These are phyloP conservation scores for Petasospora rhodanensis DNA, from an alignment of 1,139 yeast species.

Conservation along the genomic window DNA sequence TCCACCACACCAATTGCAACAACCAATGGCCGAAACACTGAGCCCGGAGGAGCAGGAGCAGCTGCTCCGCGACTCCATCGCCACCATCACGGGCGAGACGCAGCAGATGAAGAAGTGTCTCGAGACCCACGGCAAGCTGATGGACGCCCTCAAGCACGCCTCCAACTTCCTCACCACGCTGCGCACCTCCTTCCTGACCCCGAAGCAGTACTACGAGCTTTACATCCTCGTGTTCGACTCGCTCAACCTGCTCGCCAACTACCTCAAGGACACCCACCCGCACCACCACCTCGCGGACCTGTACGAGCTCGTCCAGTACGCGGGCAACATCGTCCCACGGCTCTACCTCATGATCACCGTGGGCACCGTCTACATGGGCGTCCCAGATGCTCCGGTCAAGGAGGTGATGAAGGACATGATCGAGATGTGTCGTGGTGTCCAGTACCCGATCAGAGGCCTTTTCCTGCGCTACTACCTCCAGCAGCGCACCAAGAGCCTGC, in stretches of 20 bases:
- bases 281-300: slow-evolving; percentile 79
- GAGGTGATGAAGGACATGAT: slow-evolving; percentile 95
- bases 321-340: slow-evolving; percentile 90
- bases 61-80: slow-evolving; percentile 18
- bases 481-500: slow-evolving; percentile 72
- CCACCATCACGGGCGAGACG: slow-evolving; percentile 61
- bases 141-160: slow-evolving; percentile 88
- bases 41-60: slow-evolving; percentile 14
- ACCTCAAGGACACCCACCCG: slow-evolving; percentile 63
- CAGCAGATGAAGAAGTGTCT: slow-evolving; percentile 73
- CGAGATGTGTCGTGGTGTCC: slow-evolving; percentile 98
- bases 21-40: slow-evolving; percentile 6
- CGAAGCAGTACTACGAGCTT: slow-evolving; percentile 91
- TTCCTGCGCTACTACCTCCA: slow-evolving; percentile 85
- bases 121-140: slow-evolving; percentile 60
- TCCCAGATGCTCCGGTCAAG: slow-evolving; percentile 72
- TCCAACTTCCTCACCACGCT: slow-evolving; percentile 79
- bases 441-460: slow-evolving; percentile 87
- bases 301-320: slow-evolving; percentile 92
- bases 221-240: slow-evolving; percentile 86
- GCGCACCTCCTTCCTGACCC: slow-evolving; percentile 70
- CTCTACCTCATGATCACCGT: slow-evolving; percentile 92
- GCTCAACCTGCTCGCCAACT: slow-evolving; percentile 61
- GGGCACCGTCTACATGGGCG: slow-evolving; percentile 82
- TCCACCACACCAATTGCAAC: neutral